Evolutionary conservation across 2,329 filamentous ascomycete genomes (phyloP).

Genomic region (Botrytis fabae): DNA sequence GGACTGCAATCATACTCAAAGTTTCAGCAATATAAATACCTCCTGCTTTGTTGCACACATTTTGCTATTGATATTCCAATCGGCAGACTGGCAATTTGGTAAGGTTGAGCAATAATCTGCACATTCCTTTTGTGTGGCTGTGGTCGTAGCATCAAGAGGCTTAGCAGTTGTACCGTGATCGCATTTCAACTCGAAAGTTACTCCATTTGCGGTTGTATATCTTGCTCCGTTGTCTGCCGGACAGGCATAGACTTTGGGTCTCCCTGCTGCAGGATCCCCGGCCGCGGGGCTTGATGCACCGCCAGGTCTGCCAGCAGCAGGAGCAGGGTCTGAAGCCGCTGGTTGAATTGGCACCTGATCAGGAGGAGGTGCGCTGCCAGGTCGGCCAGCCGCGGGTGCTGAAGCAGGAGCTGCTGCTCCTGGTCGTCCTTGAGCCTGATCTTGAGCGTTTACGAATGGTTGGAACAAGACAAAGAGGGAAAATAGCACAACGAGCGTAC

Average conservation of each 20-base stretch:
- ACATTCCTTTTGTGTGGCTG: not conserved
- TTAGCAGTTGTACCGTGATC: not conserved
- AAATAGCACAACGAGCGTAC: conserved; percentile 1
- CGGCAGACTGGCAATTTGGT: not conserved
- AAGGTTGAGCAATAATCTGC: conserved; percentile 1
- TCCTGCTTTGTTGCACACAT: conserved; percentile 6
- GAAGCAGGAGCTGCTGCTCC: not conserved
- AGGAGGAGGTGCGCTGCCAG: not conserved
- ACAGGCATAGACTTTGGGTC: conserved; percentile 15
- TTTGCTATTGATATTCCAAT: not conserved
- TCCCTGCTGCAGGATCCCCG: not conserved
- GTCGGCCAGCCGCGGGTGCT: conserved; percentile 9
- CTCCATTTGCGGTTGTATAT: conserved; percentile 13
- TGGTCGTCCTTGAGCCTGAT: conserved; percentile 14
- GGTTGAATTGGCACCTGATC: conserved; percentile 5
- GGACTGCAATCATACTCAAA: not conserved
- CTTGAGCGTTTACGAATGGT: conserved; percentile 10
- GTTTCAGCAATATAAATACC: not conserved
- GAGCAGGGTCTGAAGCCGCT: not conserved
- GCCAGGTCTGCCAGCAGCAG: conserved; percentile 6
- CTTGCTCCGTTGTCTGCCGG: conserved; percentile 3
- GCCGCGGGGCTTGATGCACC: not conserved
- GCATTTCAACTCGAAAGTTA: conserved; percentile 10
- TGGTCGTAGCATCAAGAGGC: not conserved
- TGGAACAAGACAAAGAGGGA: not conserved